Evolutionary conservation across 225 moss, liverwort and hornwort genomes (phyloP).

Genomic region (Pleurozium schreberi): DNA sequence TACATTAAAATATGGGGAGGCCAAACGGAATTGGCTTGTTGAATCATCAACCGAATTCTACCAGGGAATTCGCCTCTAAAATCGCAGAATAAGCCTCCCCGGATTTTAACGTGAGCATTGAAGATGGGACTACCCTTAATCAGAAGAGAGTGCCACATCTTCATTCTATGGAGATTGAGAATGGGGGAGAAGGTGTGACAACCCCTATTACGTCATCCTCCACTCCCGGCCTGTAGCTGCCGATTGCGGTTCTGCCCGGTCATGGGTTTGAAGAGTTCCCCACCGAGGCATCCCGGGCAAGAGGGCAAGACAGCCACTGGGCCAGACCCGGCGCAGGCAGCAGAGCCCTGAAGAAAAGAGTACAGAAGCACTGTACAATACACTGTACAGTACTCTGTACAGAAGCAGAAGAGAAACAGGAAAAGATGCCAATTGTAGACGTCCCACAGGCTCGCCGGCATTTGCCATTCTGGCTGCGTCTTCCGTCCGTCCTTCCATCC

Average conservation of each 20-base stretch:
- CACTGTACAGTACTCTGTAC: too few species aligned
- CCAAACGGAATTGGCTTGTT: too few species aligned
- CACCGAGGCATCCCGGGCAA: background rate
- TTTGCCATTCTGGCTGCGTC: background rate
- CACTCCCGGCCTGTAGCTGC: background rate
- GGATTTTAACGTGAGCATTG: too few species aligned
- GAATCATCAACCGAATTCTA: too few species aligned
- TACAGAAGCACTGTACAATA: too few species aligned
- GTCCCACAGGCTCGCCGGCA: background rate
- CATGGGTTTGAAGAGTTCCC: background rate
- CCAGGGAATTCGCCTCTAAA: too few species aligned
- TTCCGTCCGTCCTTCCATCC: background rate
- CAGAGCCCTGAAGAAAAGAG: background rate
- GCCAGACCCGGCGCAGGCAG: background rate
- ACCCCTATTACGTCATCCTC: background rate
- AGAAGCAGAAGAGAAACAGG: background rate
- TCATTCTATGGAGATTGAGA: too few species aligned
- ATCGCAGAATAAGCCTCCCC: too few species aligned
- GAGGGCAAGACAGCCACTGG: background rate
- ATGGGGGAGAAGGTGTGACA: too few species aligned
- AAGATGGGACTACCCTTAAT: too few species aligned
- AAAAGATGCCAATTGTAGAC: background rate
- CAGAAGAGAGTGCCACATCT: too few species aligned
- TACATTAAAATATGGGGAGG: too few species aligned
- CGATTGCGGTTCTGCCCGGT: background rate